Percentiles rank a stretch among this genome's conserved stretches.
Evolutionary conservation across 139 green algal genomes (phyloP).

Genomic region (Pycnococcus provasolii): DNA sequence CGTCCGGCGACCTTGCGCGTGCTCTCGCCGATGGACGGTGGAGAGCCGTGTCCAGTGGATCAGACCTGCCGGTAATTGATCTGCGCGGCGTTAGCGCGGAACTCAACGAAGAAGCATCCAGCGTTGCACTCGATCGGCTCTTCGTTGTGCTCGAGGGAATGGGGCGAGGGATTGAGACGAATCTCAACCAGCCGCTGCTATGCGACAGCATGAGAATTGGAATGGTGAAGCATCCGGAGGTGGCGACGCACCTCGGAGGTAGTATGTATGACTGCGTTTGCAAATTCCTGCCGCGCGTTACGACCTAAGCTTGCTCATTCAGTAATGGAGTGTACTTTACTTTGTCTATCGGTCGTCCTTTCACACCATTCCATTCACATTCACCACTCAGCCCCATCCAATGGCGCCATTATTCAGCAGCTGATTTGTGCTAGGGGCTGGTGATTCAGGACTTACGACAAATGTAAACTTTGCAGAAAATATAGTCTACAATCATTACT

Average conservation of each 20-base stretch:
- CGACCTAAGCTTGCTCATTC: no score
- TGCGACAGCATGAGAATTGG: conserved; percentile 50
- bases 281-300: conserved; percentile 37
- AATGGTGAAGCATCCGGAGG: conserved; percentile 78
- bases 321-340: no score
- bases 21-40: no score
- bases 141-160: conserved; percentile 87
- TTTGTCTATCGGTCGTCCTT: no score
- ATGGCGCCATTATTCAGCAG: no score
- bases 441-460: no score
- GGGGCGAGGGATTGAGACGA: conserved; percentile 68
- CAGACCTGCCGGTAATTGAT: conserved; percentile 75
- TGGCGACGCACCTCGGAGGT: conserved; percentile 57
- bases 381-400: no score
- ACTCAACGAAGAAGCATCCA: conserved; percentile 13
- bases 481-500: no score
- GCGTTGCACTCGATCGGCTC: conserved; percentile 39
- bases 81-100: conserved; percentile 54
- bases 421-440: no score
- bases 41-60: conserved; percentile 53
- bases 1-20: no score
- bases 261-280: conserved; percentile 73
- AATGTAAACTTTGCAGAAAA: no score
- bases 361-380: no score
- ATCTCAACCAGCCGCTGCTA: conserved; percentile 58